Evolutionary conservation across 2,329 filamentous ascomycete species (phyloP), one percentile per base, ranked within the genome.

Genomic region (Hortaea werneckii): DNA sequence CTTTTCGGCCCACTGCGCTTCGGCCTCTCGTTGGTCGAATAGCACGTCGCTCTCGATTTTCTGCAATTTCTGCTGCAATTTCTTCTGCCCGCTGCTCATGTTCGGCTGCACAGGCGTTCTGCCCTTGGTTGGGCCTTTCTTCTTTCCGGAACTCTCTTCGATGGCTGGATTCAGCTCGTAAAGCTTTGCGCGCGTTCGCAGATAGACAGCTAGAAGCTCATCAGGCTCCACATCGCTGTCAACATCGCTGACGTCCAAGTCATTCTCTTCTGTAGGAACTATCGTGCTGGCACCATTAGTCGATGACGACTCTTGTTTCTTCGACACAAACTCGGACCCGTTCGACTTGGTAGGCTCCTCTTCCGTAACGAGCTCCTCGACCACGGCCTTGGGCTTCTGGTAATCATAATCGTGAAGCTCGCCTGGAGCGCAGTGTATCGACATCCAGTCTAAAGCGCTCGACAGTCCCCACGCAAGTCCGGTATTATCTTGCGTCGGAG

Each of bases 371-470:
- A 52, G 49, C 10, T 29, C 37, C 5, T 44, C 6, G 9, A 43
- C 34, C 9, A 44, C 41, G 27, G 49, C 32, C 43, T 53, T 59
- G 11, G 54, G 54, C 48, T 54, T 60, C 29, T 57, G 47, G 39
- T 51, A 53, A 48, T 65, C 63, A 46, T 64, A 65, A 10, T 64
- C 60, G 44, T 52, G 47, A 20, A 64, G 49, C 41, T 61, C 57
- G 20, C 49, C 53, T 27, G 46, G 34, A 10, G 75, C 68, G 56
- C 83, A 86, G 60, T 92, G 79, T 53, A 86, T 72, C n/a, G 87
- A 86, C 44, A 96, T 75, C 87, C 88, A 95, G 56, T 95, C 87
- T 13, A 98, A 65, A 27, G 85, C 81, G 65, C 95, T 89, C 50
- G 94, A 83, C 32, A 96, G 69, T 7, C 89, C 88, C 85, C 87